phyloP scores from a whole-genome alignment of 306 rosid genomes.

The Alnus rubra region DNA sequence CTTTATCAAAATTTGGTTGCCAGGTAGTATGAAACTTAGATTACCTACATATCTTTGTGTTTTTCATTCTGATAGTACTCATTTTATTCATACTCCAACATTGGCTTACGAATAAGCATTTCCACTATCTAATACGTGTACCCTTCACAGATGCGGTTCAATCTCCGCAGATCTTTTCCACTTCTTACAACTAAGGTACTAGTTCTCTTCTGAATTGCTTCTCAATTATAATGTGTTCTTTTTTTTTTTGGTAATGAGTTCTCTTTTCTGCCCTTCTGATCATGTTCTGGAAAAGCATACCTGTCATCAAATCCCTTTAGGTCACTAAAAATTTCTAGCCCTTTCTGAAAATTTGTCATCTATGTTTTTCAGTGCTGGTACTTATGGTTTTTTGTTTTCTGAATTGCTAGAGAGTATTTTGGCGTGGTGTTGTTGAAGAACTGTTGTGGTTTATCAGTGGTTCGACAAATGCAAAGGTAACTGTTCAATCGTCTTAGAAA shows the following conservation, averaged over 20 bases:
- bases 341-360: slow-evolving; percentile 1
- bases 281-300: background rate
- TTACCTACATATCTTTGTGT: background rate
- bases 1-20: slow-evolving; percentile 62
- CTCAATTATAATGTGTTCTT: background rate
- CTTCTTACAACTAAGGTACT: slow-evolving; percentile 66
- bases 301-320: background rate
- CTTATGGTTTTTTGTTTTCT: background rate
- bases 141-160: slow-evolving; percentile 49
- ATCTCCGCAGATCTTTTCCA: slow-evolving; percentile 55
- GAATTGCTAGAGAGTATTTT: slow-evolving; percentile 50
- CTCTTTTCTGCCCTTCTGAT: background rate
- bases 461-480: slow-evolving; percentile 19
- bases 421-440: slow-evolving; percentile 68
- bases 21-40: slow-evolving; percentile 42
- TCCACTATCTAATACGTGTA: background rate
- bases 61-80: background rate
- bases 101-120: background rate
- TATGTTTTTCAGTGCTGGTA: background rate
- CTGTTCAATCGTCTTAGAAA: background rate
- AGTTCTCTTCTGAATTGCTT: slow-evolving; percentile 4
- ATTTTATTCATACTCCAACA: slow-evolving; percentile 4
- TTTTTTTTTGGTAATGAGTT: background rate
- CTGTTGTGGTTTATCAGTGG: slow-evolving; percentile 51
- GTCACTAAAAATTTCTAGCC: background rate